These are phyloP conservation scores for Dictyostelium citrinum DNA, from an alignment of 78 protist genomes.

Conservation along the genomic window DNA sequence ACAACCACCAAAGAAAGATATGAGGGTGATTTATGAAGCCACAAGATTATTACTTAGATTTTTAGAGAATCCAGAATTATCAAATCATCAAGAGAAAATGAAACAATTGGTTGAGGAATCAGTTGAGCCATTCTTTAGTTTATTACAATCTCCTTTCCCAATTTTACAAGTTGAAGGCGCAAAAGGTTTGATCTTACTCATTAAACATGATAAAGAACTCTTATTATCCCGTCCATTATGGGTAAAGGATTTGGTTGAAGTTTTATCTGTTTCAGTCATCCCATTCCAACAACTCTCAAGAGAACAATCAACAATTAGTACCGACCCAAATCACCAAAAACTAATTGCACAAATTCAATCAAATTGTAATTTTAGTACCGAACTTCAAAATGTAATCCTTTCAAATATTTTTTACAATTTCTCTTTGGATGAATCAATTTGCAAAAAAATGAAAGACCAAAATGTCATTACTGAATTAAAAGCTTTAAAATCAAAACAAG, in stretches of 20 bases:
- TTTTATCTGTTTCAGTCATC: neutral
- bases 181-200: neutral
- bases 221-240: neutral
- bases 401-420: neutral
- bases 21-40: conserved; percentile 45
- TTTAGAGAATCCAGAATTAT: neutral
- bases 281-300: conserved; percentile 14
- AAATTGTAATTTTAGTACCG: neutral
- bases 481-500: neutral
- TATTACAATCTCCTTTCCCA: conserved; percentile 13
- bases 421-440: neutral
- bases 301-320: neutral
- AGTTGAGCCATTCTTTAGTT: conserved; percentile 27
- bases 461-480: conserved; percentile 1
- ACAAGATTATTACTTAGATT: conserved; percentile 31
- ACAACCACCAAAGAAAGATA: conserved; percentile 19
- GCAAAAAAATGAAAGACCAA: conserved; percentile 1
- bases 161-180: conserved; percentile 35
- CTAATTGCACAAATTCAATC: neutral
- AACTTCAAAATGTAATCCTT: neutral
- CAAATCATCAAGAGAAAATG: neutral
- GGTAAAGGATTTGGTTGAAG: neutral
- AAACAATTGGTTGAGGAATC: neutral
- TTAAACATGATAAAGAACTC: neutral
- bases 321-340: neutral